A percentile compares a stretch with the other conserved stretches of the same genome.
Conservation (phyloP, 2,329 filamentous ascomycete species). For the Fusarium tricinctum region DNA sequence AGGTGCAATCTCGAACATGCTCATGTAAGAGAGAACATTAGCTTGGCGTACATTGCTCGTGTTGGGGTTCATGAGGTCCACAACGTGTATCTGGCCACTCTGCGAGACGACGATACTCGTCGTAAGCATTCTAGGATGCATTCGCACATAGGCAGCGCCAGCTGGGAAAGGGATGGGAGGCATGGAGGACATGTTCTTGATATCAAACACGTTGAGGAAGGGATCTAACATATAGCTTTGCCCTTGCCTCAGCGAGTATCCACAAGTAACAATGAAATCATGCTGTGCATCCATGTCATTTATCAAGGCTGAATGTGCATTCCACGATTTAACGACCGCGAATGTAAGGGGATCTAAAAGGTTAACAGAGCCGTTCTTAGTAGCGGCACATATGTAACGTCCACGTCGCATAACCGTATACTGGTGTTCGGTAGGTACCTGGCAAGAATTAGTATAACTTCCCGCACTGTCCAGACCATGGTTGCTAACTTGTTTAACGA, state of each 20-base stretch:
- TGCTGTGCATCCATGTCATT: constrained; percentile 98
- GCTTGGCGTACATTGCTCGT: constrained; percentile 87
- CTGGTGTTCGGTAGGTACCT: constrained; percentile 79
- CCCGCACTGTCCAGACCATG: neutral
- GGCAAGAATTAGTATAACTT: constrained; percentile 50
- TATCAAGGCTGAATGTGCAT: constrained; percentile 87
- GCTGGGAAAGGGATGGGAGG: constrained; percentile 93
- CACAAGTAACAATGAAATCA: constrained; percentile 95
- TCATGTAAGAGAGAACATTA: constrained; percentile 80
- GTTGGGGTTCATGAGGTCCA: constrained; percentile 94
- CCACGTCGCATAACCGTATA: constrained; percentile 95
- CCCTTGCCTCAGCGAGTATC: constrained; percentile 84
- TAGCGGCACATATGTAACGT: constrained; percentile 93
- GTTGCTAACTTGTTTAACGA: constrained; percentile 72
- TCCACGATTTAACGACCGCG: constrained; percentile 86
- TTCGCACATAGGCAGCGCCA: constrained; percentile 92
- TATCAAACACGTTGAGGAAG: constrained; percentile 93
- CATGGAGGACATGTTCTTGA: constrained; percentile 89
- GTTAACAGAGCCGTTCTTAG: constrained; percentile 84
- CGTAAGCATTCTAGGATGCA: constrained; percentile 96
- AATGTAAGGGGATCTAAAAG: constrained; percentile 86
- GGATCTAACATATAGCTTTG: constrained; percentile 86
- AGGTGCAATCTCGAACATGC: constrained; percentile 86
- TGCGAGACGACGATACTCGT: constrained; percentile 95
- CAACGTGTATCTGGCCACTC: constrained; percentile 92